Evolutionary conservation across 2,329 filamentous ascomycete genomes (phyloP).

Genomic region (Stachybotrys chartarum): DNA sequence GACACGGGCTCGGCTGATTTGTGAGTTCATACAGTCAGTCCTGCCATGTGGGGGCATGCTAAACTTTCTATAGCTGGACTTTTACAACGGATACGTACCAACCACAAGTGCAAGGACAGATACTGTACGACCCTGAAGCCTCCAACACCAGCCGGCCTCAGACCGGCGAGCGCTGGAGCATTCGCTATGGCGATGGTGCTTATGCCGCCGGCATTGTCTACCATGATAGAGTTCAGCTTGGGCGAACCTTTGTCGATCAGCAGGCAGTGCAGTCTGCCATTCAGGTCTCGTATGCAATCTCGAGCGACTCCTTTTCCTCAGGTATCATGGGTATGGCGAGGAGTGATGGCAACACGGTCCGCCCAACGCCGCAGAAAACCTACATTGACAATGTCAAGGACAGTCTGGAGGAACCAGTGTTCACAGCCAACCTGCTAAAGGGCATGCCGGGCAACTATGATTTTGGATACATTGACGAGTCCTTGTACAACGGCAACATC

Average conservation of each 20-base stretch:
- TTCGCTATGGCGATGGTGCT: slow-evolving; percentile 59
- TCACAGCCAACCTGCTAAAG: slow-evolving; percentile 27
- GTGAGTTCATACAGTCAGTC: slow-evolving; percentile 14
- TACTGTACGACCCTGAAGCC: slow-evolving; percentile 45
- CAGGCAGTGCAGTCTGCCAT: slow-evolving; percentile 62
- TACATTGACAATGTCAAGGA: slow-evolving; percentile 27
- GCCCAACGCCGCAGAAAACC: slow-evolving; percentile 21
- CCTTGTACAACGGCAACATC: slow-evolving; percentile 50
- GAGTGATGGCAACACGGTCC: slow-evolving; percentile 23
- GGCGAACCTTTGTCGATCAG: slow-evolving; percentile 46
- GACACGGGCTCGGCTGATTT: slow-evolving; percentile 56
- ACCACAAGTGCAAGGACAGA: slow-evolving; percentile 41
- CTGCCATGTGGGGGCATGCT: background rate
- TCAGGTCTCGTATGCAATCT: slow-evolving; percentile 40
- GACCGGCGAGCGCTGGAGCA: slow-evolving; percentile 41
- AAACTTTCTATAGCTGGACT: slow-evolving; percentile 49
- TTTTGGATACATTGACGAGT: slow-evolving; percentile 44
- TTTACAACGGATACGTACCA: slow-evolving; percentile 52
- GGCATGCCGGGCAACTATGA: slow-evolving; percentile 28
- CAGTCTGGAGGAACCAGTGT: slow-evolving; percentile 21
- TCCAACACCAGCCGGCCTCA: slow-evolving; percentile 36
- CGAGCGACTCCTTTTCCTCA: slow-evolving; percentile 24
- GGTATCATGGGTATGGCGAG: slow-evolving; percentile 28
- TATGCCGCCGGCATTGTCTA: slow-evolving; percentile 58
- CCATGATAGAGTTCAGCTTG: slow-evolving; percentile 56